Percentiles rank a stretch among this genome's conserved stretches.
phyloP scores from a whole-genome alignment of 768 basidiomycete species.

The Suillus weaverae region DNA sequence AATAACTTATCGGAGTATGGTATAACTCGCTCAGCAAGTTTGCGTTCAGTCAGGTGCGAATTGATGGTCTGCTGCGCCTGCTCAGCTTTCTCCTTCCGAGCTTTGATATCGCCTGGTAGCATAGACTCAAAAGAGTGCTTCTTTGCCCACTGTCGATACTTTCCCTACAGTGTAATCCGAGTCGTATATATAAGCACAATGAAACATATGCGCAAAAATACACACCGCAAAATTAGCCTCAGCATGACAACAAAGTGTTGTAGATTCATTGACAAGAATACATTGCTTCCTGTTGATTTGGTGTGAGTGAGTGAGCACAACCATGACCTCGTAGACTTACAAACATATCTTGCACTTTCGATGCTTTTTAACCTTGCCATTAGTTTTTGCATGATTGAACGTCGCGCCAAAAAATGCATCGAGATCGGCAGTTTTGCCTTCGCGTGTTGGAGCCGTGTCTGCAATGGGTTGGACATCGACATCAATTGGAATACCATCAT shows the following conservation, averaged over 20 bases:
- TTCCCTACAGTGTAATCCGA: neutral
- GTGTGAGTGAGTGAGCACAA: neutral
- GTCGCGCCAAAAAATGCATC: neutral
- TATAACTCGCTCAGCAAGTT: slow-evolving; percentile 19
- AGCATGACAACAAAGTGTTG: neutral
- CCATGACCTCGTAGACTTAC: neutral
- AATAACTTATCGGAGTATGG: slow-evolving; percentile 30
- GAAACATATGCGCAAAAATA: neutral
- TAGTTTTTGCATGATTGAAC: neutral
- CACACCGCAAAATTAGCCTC: neutral
- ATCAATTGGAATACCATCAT: slow-evolving; percentile 15
- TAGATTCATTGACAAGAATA: neutral
- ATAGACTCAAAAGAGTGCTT: slow-evolving; percentile 30
- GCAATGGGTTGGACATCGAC: slow-evolving; percentile 9
- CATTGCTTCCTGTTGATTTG: neutral
- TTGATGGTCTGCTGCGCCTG: slow-evolving; percentile 25
- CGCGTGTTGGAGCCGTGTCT: neutral
- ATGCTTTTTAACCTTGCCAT: neutral
- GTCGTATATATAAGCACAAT: neutral
- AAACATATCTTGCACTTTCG: neutral
- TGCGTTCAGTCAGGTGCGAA: slow-evolving; percentile 22
- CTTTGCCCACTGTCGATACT: slow-evolving; percentile 31
- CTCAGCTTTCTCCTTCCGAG: slow-evolving; percentile 16
- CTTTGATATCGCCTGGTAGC: slow-evolving; percentile 24
- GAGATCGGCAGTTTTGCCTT: neutral